Evolutionary conservation across 2,329 filamentous ascomycete genomes (phyloP).

Genomic region (Penicillium sp.): DNA sequence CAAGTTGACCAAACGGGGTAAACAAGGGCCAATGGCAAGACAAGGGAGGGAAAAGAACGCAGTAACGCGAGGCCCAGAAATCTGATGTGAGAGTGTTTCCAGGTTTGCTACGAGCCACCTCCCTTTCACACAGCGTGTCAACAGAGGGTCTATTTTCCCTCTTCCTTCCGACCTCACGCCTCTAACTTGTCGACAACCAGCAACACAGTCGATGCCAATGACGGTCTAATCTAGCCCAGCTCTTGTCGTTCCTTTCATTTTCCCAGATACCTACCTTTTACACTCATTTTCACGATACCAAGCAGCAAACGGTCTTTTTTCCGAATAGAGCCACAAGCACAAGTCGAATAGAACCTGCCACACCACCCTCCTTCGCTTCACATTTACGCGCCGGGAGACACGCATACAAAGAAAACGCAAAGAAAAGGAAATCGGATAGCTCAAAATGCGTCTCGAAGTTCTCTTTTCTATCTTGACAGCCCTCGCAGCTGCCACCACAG

Average conservation of each 20-base stretch:
- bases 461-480: constrained; percentile 17
- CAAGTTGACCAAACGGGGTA: not conserved
- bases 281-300: constrained; percentile 6
- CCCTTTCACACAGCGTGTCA: not conserved
- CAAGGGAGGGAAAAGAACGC: not conserved
- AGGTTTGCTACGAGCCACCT: not conserved
- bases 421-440: not conserved
- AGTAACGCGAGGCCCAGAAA: not conserved
- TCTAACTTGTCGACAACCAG: constrained; percentile 7
- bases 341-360: not conserved
- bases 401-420: not conserved
- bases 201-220: constrained; percentile 2
- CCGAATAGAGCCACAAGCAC: not conserved
- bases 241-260: constrained; percentile 22
- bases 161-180: not conserved
- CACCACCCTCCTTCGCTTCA: not conserved
- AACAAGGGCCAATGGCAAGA: constrained; percentile 1
- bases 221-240: constrained; percentile 15
- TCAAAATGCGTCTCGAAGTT: constrained; percentile 16
- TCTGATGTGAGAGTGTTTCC: not conserved
- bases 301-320: not conserved
- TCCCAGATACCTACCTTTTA: not conserved
- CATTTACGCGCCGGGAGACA: not conserved
- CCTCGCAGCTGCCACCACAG: constrained; percentile 9
- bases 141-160: constrained; percentile 2